Base-by-base conservation (phyloP, 345 rosid species). In the Populus deltoides region DNA sequence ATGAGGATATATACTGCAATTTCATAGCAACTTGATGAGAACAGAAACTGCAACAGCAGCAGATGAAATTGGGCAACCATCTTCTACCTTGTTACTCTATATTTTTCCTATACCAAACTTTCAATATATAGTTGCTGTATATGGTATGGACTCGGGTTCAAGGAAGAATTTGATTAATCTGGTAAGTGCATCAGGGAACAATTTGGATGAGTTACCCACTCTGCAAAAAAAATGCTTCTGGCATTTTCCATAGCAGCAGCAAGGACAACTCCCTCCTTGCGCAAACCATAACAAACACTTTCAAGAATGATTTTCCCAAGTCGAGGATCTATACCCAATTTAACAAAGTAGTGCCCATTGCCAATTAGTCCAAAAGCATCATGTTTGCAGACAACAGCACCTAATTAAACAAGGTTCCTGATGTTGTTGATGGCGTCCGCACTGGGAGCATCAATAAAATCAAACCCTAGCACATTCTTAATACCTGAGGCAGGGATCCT, bases 201-300 rank as follows among this genome's bases (percentile, higher is more conserved):
- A 33, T 0, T 33, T 33, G 36, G 36, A 33, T 33, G 36, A 33
- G 36, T 33, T 87, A 55, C 98, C 98, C 84, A 89, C 92, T 87
- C 97, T 89, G 80, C 97, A 33, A 33, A 94, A 79, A 94, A 94
- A 84, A 94, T 86, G 85, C 90, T 89, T 68, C 93, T 92, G 11
- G 97, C 91, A 80, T 94, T 94, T 63, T 92, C 90, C 94, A 90
- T 91, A 75, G 91, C 88, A 78, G 97, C 91, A 80, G 97, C 97
- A 81, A 94, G 97, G 83, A 87, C 91, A 81, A 90, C 70, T 55
- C 99, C 99, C 81, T 95, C 99, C 79, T 86, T 92, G 63, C 91
- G 85, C 90, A 93, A 83, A 73, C 87, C 66, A 75, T 77, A 72
- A 68, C 36, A 68, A 75, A 81, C 81, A 85, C 96, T 92, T 76